phyloP scores from a whole-genome alignment of 148 eudicot species.

The Drosera capensis region DNA sequence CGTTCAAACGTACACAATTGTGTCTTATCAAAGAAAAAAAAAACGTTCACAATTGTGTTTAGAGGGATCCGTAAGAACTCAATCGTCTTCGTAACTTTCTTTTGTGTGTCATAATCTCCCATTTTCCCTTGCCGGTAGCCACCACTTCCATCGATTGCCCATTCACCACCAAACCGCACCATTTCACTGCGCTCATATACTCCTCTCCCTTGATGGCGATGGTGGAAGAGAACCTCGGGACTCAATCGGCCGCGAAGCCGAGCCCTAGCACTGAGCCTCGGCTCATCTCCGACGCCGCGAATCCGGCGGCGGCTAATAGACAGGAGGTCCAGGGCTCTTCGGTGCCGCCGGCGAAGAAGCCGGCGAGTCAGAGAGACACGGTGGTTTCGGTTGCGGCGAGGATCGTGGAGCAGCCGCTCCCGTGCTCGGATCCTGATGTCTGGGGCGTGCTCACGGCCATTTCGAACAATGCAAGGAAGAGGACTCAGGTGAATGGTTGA shows the following conservation, averaged over 20 bases:
- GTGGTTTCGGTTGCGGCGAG: conserved; percentile 47
- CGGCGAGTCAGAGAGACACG: conserved; percentile 22
- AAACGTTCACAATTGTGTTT: no score
- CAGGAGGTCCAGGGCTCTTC: conserved; percentile 13
- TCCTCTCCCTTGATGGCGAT: conserved; percentile 11
- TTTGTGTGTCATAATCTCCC: no score
- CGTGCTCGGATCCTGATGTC: conserved; percentile 52
- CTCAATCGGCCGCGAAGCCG: conserved; percentile 10
- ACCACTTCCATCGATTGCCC: no score
- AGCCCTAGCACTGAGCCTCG: conserved; percentile 9
- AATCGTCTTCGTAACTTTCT: no score
- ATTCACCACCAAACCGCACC: no score
- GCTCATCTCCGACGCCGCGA: conserved; percentile 14
- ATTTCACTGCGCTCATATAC: no score
- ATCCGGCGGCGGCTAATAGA: conserved; percentile 3
- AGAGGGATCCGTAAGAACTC: no score
- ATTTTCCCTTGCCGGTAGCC: no score
- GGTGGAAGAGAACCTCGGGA: conserved; percentile 6
- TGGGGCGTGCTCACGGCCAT: conserved; percentile 97
- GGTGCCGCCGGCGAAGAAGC: conserved; percentile 15
- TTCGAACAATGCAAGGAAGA: conserved; percentile 64
- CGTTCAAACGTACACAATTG: no score
- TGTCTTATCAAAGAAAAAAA: no score
- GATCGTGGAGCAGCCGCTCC: conserved; percentile 54
- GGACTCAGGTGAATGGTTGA: conserved; percentile 35